These are phyloP conservation scores for Wickerhamiella pararugosa DNA, from an alignment of 1,139 yeast species.

Conservation along the genomic window DNA sequence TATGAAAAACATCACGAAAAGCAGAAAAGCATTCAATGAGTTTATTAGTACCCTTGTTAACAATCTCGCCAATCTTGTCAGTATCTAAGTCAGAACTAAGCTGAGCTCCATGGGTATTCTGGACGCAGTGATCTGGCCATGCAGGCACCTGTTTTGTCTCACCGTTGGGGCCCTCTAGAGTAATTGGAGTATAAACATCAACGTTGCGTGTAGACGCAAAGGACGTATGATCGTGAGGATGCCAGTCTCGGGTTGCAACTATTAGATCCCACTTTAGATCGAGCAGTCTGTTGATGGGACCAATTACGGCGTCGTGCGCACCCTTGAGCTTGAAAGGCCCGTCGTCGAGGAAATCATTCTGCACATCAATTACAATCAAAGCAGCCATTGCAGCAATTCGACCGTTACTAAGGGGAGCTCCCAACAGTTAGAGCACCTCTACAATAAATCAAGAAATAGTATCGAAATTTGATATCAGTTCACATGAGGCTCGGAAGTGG, in stretches of 20 bases:
- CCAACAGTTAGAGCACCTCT: background rate
- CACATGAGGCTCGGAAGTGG: background rate
- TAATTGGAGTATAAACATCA: background rate
- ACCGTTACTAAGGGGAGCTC: background rate
- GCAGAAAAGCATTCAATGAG: constrained; percentile 88
- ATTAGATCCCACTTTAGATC: constrained; percentile 41
- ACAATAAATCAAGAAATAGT: background rate
- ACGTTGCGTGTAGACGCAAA: constrained; percentile 53
- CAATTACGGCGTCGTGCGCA: constrained; percentile 44
- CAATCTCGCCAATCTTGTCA: constrained; percentile 22
- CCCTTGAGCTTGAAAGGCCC: constrained; percentile 62
- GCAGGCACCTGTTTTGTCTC: constrained; percentile 30
- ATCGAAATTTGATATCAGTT: background rate
- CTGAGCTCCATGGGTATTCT: constrained; percentile 48
- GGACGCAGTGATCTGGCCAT: constrained; percentile 92
- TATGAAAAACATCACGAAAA: constrained; percentile 64
- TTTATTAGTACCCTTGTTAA: constrained; percentile 53
- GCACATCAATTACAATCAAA: constrained; percentile 61
- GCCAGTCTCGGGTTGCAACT: constrained; percentile 81
- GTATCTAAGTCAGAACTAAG: constrained; percentile 36
- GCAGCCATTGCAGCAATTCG: constrained; percentile 27
- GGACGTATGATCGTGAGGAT: constrained; percentile 61
- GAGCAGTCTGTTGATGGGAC: constrained; percentile 33
- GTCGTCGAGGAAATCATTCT: constrained; percentile 58
- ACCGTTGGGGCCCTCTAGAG: constrained; percentile 9